phyloP scores from a whole-genome alignment of 306 rosid genomes.

The Citrullus colocynthis region DNA sequence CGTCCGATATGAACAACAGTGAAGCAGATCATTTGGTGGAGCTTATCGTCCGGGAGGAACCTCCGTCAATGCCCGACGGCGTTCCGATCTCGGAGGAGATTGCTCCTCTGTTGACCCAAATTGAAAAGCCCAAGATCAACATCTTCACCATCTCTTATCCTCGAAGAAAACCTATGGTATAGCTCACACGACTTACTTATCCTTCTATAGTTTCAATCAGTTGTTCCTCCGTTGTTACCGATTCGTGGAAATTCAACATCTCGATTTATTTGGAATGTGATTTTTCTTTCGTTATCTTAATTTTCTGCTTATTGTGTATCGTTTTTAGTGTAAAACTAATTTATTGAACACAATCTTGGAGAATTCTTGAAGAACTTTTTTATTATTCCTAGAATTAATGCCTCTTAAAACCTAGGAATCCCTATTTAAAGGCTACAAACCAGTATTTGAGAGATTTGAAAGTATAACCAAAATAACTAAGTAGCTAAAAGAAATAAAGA shows the following conservation, averaged over 20 bases:
- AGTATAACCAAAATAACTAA: no score
- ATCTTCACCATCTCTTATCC: constrained; percentile 69
- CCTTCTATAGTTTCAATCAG: background rate
- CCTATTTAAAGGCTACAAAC: no score
- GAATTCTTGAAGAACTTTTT: no score
- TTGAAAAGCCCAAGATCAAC: constrained; percentile 61
- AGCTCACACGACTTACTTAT: background rate
- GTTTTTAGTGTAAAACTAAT: no score
- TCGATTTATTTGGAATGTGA: no score
- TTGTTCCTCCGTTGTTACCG: background rate
- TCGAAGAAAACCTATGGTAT: constrained; percentile 41
- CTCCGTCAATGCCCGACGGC: constrained; percentile 15
- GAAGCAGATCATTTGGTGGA: constrained; percentile 38
- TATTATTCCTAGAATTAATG: no score
- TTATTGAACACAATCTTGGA: no score
- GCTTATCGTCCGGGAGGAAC: constrained; percentile 25
- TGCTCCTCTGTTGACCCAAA: constrained; percentile 39
- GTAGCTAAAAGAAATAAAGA: no score
- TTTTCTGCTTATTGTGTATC: background rate
- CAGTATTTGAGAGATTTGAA: no score
- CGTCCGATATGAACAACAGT: constrained; percentile 23
- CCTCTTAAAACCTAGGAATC: no score
- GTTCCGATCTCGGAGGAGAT: background rate
- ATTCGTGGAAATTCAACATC: no score
- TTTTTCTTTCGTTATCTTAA: background rate